Evolutionary conservation across 768 basidiomycete species (phyloP), one percentile per base, ranked within the genome.

Genomic region (Phylloporus sp.): DNA sequence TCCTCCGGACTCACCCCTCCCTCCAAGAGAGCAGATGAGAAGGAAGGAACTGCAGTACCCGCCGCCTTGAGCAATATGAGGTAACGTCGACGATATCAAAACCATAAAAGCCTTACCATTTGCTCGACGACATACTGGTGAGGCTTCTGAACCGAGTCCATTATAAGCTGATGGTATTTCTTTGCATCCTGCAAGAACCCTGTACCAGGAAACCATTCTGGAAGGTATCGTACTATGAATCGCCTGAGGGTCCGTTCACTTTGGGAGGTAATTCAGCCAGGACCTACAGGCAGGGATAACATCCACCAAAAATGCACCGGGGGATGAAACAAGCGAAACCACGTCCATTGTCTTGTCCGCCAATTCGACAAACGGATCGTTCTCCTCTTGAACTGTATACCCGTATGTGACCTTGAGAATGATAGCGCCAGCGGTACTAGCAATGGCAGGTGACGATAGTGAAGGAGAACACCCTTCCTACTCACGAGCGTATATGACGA

Each of bases 111-210:
- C 17, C 55, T 6, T 47, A 79, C 80, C 61, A 81, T 73, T 49
- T 76, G 71, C 17, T 74, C 54, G 31, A 70, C 67, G 5, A 73
- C 73, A 39, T 66, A 74, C 7, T 65, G 55, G 36, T 68, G 77
- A 0, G 81, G 80, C 6, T 59, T 60, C 18, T 71, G 67, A 5
- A 74, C 61, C 62, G 77, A 71, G 8, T 67, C 61, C 3, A 60
- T 53, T 2, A 74, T 63, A 2, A 68, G 3, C 3, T 23, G 20
- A 4, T 37, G 36, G 53, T 65, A 64, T 33, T 43, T 45, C 31
- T 58, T 59, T 3, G 67, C 69, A 23, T 59, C 47, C 6, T 53
- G 56, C 35, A 66, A 56, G 55, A 73, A 73, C 1, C 61, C 56
- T 1, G 60, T 59, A 1, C 72, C 66, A 8, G 66, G 68, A 31